Evolutionary conservation across 345 rosid species (phyloP).

Genomic region (Syzygium aromaticum): DNA sequence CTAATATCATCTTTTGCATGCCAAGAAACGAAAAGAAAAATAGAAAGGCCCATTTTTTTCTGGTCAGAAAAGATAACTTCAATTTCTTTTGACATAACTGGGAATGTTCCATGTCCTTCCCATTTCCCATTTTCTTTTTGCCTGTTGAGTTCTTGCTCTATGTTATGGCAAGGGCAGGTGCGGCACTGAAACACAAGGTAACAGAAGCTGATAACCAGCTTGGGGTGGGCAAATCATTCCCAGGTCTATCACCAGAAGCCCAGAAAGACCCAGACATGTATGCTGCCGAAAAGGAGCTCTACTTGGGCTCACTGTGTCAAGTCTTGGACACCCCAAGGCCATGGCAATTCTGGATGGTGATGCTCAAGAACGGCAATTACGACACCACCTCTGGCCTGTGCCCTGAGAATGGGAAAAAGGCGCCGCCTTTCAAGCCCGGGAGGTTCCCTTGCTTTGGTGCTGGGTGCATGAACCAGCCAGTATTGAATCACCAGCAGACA

Average conservation of each 20-base stretch:
- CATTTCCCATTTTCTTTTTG: not conserved
- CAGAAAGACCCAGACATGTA: constrained; percentile 44
- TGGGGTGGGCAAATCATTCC: constrained; percentile 33
- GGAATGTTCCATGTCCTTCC: not conserved
- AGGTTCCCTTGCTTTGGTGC: constrained; percentile 65
- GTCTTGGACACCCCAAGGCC: constrained; percentile 40
- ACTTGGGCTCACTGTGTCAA: constrained; percentile 62
- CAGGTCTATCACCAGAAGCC: constrained; percentile 18
- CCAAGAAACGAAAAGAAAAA: not conserved
- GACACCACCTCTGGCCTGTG: constrained; percentile 58
- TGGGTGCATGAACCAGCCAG: constrained; percentile 88
- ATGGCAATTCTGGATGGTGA: constrained; percentile 90
- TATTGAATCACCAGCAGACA: constrained; percentile 41
- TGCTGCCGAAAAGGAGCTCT: constrained; percentile 60
- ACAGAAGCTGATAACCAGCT: constrained; percentile 50
- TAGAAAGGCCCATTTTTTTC: not conserved
- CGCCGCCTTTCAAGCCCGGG: constrained; percentile 40
- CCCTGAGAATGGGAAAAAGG: constrained; percentile 51
- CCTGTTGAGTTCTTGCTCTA: not conserved
- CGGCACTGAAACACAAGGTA: constrained; percentile 44
- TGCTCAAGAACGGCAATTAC: constrained; percentile 86
- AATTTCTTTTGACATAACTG: not conserved
- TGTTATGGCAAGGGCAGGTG: not conserved
- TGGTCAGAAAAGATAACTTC: not conserved
- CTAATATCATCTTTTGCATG: not conserved